Percentiles rank a stretch among this genome's conserved stretches.
These are phyloP conservation scores for Discostella stelligeroides DNA, from an alignment of 108 stramenopile genomes.

Conservation along the genomic window DNA sequence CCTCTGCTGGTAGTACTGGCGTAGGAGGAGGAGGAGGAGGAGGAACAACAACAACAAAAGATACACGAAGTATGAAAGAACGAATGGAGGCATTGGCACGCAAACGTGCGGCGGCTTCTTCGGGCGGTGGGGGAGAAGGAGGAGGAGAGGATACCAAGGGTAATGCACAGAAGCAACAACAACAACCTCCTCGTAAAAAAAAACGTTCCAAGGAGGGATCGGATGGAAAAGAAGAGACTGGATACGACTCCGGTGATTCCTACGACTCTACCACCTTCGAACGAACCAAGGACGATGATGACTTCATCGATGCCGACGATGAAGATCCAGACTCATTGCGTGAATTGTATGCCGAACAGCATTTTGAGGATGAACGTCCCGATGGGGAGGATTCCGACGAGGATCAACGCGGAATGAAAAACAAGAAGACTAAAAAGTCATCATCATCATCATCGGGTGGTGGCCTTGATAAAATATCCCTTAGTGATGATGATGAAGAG, in stretches of 20 bases:
- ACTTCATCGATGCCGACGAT: slow-evolving; percentile 90
- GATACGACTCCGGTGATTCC: slow-evolving; percentile 68
- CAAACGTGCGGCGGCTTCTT: slow-evolving; percentile 40
- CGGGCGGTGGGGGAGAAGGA: slow-evolving; percentile 9
- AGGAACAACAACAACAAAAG: slow-evolving; percentile 21
- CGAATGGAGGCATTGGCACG: slow-evolving; percentile 81
- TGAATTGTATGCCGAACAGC: slow-evolving; percentile 88
- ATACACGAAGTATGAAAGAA: slow-evolving; percentile 54
- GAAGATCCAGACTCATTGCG: slow-evolving; percentile 86
- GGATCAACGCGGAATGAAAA: slow-evolving; percentile 29
- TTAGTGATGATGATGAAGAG: slow-evolving; percentile 55
- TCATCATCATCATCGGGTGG: slow-evolving; percentile 35
- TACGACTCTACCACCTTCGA: slow-evolving; percentile 77
- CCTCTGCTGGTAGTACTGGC: not conserved
- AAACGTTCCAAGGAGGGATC: slow-evolving; percentile 42
- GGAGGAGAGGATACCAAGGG: too few species aligned
- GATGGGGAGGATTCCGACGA: slow-evolving; percentile 64
- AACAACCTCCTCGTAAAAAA: too few species aligned
- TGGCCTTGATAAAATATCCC: slow-evolving; percentile 39
- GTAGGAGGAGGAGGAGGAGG: not conserved
- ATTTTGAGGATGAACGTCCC: slow-evolving; percentile 85
- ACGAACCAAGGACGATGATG: slow-evolving; percentile 84
- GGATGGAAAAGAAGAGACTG: slow-evolving; percentile 29
- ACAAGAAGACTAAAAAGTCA: slow-evolving; percentile 43
- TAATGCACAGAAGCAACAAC: too few species aligned